phyloP scores from a whole-genome alignment of 1,284 basidiomycete genomes.

The Porogramme epimiltina region DNA sequence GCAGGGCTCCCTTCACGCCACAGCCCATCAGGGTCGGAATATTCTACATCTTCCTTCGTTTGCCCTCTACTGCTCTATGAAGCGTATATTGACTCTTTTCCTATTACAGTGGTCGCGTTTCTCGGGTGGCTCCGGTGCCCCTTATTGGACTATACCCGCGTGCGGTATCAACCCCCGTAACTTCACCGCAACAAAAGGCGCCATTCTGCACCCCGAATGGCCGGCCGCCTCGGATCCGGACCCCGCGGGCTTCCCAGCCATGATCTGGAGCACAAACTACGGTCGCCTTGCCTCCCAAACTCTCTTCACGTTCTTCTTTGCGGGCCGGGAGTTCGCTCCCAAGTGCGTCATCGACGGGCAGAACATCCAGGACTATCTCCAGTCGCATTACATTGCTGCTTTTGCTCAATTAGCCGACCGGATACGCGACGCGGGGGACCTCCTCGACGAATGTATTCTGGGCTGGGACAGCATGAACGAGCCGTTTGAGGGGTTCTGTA shows the following conservation, averaged over 20 bases:
- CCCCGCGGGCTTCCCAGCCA: conserved; percentile 80
- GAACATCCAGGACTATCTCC: conserved; percentile 95
- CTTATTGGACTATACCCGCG: conserved; percentile 91
- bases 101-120: conserved; percentile 91
- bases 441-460: conserved; percentile 87
- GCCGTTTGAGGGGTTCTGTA: conserved; percentile 87
- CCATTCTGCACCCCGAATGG: conserved; percentile 91
- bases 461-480: conserved; percentile 99
- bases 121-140: conserved; percentile 94
- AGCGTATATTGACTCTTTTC: background rate
- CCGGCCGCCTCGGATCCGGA: conserved; percentile 62
- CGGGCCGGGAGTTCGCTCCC: conserved; percentile 87
- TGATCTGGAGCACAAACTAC: conserved; percentile 99
- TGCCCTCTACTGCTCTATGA: background rate
- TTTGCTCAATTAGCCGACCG: conserved; percentile 75
- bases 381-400: conserved; percentile 84
- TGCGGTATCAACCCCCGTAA: conserved; percentile 90
- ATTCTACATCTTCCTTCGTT: background rate
- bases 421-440: conserved; percentile 71
- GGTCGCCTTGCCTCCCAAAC: conserved; percentile 87
- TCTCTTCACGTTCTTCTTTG: conserved; percentile 94
- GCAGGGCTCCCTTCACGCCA: background rate
- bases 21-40: background rate
- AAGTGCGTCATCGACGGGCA: conserved; percentile 88
- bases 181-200: conserved; percentile 83